Conservation (phyloP, 129 eudicot species). For the Artemisia tridentata region DNA sequence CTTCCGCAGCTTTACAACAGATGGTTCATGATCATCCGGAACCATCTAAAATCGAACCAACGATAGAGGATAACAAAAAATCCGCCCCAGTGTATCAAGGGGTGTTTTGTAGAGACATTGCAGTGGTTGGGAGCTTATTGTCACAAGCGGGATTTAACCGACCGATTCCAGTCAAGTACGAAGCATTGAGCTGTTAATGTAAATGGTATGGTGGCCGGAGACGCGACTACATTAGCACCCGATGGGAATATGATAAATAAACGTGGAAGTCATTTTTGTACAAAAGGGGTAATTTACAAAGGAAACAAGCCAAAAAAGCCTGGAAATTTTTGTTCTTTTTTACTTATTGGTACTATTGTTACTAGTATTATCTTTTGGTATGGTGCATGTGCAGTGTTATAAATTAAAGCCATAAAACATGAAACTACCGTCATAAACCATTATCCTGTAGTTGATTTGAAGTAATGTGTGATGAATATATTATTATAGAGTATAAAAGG, state of each 20-base stretch:
- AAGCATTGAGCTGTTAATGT: slow-evolving; percentile 74
- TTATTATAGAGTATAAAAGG: too few relatives aligned
- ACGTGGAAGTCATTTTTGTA: slow-evolving; percentile 39
- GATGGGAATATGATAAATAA: slow-evolving; percentile 26
- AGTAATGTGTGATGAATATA: slow-evolving; percentile 7
- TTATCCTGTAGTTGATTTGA: too few relatives aligned
- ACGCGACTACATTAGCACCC: neutral
- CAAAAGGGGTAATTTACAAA: slow-evolving; percentile 40
- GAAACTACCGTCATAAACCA: too few relatives aligned
- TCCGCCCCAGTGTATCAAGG: slow-evolving; percentile 69
- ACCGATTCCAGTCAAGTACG: slow-evolving; percentile 70
- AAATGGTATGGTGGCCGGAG: too few relatives aligned
- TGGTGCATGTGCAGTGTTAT: slow-evolving; percentile 47
- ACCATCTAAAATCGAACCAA: slow-evolving; percentile 20
- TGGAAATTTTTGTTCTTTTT: slow-evolving; percentile 51
- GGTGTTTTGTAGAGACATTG: slow-evolving; percentile 87
- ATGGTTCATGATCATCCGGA: slow-evolving; percentile 32
- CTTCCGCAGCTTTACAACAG: slow-evolving; percentile 46
- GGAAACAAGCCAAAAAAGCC: slow-evolving; percentile 31
- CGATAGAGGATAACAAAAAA: slow-evolving; percentile 23
- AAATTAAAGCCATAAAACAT: slow-evolving; percentile 13
- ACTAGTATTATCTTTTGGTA: slow-evolving; percentile 23
- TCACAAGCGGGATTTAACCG: slow-evolving; percentile 70
- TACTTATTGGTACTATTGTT: slow-evolving; percentile 9
- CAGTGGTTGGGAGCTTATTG: slow-evolving; percentile 76